phyloP scores from a whole-genome alignment of 495 filamentous ascomycete genomes.

The Penicillium manginii region DNA sequence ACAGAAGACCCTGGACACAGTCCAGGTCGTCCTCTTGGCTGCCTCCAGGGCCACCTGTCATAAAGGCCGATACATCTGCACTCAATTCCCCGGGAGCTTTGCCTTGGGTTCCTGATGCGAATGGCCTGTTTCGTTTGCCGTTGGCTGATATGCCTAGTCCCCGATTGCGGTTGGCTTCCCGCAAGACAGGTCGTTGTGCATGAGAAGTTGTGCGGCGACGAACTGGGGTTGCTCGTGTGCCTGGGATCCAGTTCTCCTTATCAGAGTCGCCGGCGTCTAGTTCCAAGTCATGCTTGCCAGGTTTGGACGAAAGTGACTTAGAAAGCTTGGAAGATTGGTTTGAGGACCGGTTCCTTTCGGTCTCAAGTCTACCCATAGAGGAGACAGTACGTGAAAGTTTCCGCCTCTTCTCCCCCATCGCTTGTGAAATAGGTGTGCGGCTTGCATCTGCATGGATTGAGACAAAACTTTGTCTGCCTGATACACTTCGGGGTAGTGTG shows the following conservation, averaged over 20 bases:
- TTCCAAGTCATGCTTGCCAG: conserved; percentile 39
- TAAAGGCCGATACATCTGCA: conserved; percentile 69
- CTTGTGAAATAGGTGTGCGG: conserved; percentile 46
- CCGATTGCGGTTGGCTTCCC: conserved; percentile 44
- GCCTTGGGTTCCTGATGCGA: conserved; percentile 33
- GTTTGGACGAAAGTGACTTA: conserved; percentile 31
- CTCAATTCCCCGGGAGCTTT: conserved; percentile 41
- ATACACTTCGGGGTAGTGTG: conserved; percentile 41
- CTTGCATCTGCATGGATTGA: conserved; percentile 48
- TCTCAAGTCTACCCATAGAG: conserved; percentile 70
- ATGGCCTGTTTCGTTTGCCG: conserved; percentile 41
- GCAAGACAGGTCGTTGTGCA: conserved; percentile 47
- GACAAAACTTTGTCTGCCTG: conserved; percentile 59
- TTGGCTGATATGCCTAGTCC: conserved; percentile 32
- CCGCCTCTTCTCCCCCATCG: conserved; percentile 59
- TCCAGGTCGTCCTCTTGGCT: conserved; percentile 73
- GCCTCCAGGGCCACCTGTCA: conserved; percentile 61
- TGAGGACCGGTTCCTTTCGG: conserved; percentile 29
- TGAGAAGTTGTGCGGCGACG: conserved; percentile 43
- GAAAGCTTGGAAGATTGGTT: conserved; percentile 26
- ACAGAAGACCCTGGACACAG: conserved; percentile 76
- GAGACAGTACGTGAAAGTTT: conserved; percentile 67
- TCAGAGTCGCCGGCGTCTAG: conserved; percentile 73
- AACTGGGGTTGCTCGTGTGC: conserved; percentile 45
- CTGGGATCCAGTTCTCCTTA: conserved; percentile 89